phyloP scores from a whole-genome alignment of 345 rosid species.

The Isatis tinctoria region DNA sequence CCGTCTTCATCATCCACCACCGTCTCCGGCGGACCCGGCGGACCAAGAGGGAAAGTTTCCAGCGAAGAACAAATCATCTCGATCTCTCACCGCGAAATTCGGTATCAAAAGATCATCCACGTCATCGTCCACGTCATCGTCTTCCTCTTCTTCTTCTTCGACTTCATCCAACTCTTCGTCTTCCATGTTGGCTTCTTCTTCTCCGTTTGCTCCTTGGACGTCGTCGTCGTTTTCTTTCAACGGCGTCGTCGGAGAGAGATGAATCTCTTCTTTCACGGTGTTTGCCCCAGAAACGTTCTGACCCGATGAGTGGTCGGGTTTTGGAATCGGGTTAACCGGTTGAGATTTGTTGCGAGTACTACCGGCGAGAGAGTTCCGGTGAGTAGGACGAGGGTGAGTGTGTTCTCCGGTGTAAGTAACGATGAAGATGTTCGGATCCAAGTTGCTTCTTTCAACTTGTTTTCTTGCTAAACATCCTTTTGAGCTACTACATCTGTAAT shows the following conservation, averaged over 20 bases:
- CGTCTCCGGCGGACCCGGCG: conserved; percentile 35
- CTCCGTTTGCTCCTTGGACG: conserved; percentile 21
- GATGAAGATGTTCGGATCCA: conserved; percentile 57
- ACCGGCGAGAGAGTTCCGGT: conserved; percentile 92
- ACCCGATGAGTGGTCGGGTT: conserved; percentile 11
- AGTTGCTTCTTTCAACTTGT: conserved; percentile 79
- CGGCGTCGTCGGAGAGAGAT: conserved; percentile 60
- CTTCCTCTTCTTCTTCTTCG: background rate
- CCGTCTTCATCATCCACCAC: conserved; percentile 26
- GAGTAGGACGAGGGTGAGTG: conserved; percentile 80
- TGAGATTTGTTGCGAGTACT: conserved; percentile 62
- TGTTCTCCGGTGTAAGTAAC: conserved; percentile 89
- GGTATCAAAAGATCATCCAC: conserved; percentile 57
- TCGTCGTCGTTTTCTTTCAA: conserved; percentile 27
- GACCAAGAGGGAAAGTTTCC: conserved; percentile 37
- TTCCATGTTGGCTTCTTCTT: conserved; percentile 35
- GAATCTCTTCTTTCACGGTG: conserved; percentile 16
- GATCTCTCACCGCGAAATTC: conserved; percentile 45
- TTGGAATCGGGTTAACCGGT: conserved; percentile 22
- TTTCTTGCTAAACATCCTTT: conserved; percentile 84
- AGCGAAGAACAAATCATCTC: conserved; percentile 47
- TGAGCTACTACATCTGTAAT: conserved; percentile 83
- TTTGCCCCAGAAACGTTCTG: background rate
- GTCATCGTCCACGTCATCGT: conserved; percentile 25
- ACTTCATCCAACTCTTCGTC: conserved; percentile 16